Conservation (phyloP, 192 early-diverging fungal genomes). For the Backusella macrospora region DNA sequence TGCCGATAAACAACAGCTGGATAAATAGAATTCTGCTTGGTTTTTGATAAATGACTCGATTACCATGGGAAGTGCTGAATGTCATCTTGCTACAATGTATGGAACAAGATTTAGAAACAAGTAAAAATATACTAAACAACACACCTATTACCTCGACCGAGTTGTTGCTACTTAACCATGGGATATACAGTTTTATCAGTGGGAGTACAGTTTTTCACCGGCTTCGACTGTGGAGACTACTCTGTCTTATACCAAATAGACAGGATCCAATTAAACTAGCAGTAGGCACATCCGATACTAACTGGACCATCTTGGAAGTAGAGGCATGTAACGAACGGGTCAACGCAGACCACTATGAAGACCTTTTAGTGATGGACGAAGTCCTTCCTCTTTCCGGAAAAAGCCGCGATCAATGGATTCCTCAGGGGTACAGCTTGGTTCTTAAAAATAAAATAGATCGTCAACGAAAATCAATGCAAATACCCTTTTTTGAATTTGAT, state of each 20-base stretch:
- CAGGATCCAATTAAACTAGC: slow-evolving; percentile 10
- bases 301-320: slow-evolving; percentile 14
- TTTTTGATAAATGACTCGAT: neutral
- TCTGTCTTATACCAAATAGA: slow-evolving; percentile 4
- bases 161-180: slow-evolving; percentile 1
- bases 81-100: neutral
- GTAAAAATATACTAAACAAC: neutral
- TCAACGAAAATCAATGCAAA: too few species aligned
- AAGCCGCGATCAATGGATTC: neutral
- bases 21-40: too few species aligned
- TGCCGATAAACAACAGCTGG: too few species aligned
- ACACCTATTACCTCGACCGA: neutral
- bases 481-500: slow-evolving; percentile 15
- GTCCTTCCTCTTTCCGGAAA: neutral
- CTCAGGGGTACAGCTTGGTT: neutral
- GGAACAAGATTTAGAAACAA: slow-evolving; percentile 2
- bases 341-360: neutral
- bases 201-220: neutral
- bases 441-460: neutral
- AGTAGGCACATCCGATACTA: slow-evolving; percentile 2
- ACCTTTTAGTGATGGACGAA: slow-evolving; percentile 15
- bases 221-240: slow-evolving; percentile 9
- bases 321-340: slow-evolving; percentile 4
- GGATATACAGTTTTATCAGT: slow-evolving; percentile 1
- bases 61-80: slow-evolving; percentile 1